Evolutionary conservation across 768 basidiomycete genomes (phyloP), one percentile per base, ranked within the genome.

Genomic region (Thelephora ganbajun): DNA sequence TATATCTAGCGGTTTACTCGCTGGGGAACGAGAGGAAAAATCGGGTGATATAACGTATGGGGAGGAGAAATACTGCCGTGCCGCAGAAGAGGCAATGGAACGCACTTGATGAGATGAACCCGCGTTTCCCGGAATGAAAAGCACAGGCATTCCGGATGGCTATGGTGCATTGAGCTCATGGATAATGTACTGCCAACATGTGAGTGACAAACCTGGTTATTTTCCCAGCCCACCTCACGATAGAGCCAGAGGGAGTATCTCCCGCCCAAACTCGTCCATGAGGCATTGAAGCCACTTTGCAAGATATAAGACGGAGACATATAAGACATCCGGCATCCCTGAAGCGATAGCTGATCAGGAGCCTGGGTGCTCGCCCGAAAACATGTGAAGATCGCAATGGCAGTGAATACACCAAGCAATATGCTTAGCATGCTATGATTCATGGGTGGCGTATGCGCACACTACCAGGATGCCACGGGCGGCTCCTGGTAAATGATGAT

Each of bases 91-190:
- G 3, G 94, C 94, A 55, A 98, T 91, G 11, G 90, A 93, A 53
- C 96, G 80, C 43, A 88, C 85, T 70, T 98, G 96, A 53, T 79
- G 81, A 33, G 85, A 92, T 2, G 89, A 93, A 5, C 96, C 96
- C 19, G 94, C 94, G 61, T 97, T 98, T 6, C 96, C 96, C 1
- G 96, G 96, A 37, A 98, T 83, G 66, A 97, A 99, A 23, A 99
- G 70, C 23, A 94, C 89, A n/a, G 96, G 96, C 14, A 74, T 59
- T 35, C 90, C 88, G 46, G 66, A 53, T 23, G 58, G 48, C 63
- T 64, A 9, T 9, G 47, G 51, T 14, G 14, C 12, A 14, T 18
- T 41, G 22, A 41, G 26, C 9, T 9, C 26, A 30, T 9, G 26
- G 9, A 30, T 30, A 4, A 30, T 51, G 34, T 35, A 47, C 26